Evolutionary conservation across 305 asterid genomes (phyloP).

Genomic region (Ruellia speciosa): DNA sequence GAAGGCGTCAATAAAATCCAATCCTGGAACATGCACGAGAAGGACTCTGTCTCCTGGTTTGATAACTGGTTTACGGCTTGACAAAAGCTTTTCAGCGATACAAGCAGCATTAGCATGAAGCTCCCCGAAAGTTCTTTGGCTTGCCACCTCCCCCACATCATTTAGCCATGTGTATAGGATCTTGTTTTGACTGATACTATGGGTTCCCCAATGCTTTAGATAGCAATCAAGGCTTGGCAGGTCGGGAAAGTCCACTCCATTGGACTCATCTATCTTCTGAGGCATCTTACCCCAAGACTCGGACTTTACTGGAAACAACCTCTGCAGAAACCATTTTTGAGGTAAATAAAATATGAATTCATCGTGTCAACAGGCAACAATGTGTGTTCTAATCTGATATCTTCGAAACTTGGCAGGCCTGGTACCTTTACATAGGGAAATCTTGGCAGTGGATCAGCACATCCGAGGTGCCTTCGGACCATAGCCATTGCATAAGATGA

Average conservation of each 20-base stretch:
- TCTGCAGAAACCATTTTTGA: slow-evolving; percentile 34
- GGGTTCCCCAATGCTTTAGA: slow-evolving; percentile 63
- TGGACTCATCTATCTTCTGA: slow-evolving; percentile 31
- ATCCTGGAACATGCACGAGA: slow-evolving; percentile 66
- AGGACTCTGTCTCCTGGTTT: slow-evolving; percentile 69
- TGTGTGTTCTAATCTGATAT: not conserved
- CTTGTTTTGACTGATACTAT: slow-evolving; percentile 30
- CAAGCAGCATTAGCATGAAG: slow-evolving; percentile 56
- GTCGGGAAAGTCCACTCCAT: slow-evolving; percentile 52
- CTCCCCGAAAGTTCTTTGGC: slow-evolving; percentile 46
- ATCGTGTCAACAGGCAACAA: not conserved
- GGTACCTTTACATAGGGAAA: slow-evolving; percentile 71
- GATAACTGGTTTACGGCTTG: slow-evolving; percentile 49
- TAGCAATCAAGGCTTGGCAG: slow-evolving; percentile 56
- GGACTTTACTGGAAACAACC: slow-evolving; percentile 41
- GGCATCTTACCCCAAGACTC: slow-evolving; percentile 32
- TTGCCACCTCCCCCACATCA: slow-evolving; percentile 45
- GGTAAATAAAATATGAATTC: slow-evolving; percentile 11
- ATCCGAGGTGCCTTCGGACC: slow-evolving; percentile 50
- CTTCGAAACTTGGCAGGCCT: slow-evolving; percentile 6
- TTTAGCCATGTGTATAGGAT: slow-evolving; percentile 67
- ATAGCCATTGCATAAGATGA: slow-evolving; percentile 62
- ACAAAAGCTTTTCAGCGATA: slow-evolving; percentile 57
- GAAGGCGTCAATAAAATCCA: slow-evolving; percentile 72
- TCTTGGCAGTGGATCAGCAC: slow-evolving; percentile 42